Conservation (phyloP, 192 early-diverging fungal species). For the Coemansia guatemalensis region DNA sequence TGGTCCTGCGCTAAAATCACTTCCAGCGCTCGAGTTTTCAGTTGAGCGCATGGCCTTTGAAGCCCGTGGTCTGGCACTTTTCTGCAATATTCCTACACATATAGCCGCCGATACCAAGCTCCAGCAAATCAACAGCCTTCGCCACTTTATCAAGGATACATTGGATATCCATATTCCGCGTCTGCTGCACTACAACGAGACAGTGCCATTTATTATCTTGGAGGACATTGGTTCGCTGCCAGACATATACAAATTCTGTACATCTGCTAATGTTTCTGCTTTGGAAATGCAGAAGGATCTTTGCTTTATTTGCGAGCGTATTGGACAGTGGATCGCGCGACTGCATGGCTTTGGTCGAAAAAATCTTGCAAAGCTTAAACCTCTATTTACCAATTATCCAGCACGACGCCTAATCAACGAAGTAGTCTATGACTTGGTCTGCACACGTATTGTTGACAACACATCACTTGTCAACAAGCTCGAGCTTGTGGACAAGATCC, state of each 20-base stretch:
- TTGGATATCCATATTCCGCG: conserved; percentile 16
- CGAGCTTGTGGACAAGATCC: conserved; percentile 13
- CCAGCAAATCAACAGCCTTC: neutral
- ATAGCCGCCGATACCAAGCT: neutral
- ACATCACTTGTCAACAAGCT: conserved; percentile 12
- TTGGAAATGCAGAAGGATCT: neutral
- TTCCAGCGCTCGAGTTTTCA: conserved; percentile 13
- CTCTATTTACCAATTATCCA: conserved; percentile 18
- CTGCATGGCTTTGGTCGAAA: conserved; percentile 28
- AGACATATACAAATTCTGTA: conserved; percentile 18
- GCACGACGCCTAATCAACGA: conserved; percentile 15
- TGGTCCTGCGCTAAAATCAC: neutral
- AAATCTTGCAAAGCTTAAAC: conserved; percentile 3
- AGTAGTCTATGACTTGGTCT: conserved; percentile 19
- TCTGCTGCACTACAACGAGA: conserved; percentile 21
- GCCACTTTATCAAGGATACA: neutral
- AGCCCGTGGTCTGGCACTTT: conserved; percentile 25
- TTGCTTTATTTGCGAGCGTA: conserved; percentile 12
- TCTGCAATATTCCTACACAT: neutral
- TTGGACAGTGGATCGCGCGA: conserved; percentile 30
- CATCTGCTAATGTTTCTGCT: neutral
- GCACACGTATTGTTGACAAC: conserved; percentile 8
- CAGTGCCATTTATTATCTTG: conserved; percentile 22
- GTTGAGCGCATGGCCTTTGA: conserved; percentile 38
- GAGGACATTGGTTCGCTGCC: conserved; percentile 25